Evolutionary conservation across 2,329 filamentous ascomycete species (phyloP).

Genomic region (Fusarium miscanthi): DNA sequence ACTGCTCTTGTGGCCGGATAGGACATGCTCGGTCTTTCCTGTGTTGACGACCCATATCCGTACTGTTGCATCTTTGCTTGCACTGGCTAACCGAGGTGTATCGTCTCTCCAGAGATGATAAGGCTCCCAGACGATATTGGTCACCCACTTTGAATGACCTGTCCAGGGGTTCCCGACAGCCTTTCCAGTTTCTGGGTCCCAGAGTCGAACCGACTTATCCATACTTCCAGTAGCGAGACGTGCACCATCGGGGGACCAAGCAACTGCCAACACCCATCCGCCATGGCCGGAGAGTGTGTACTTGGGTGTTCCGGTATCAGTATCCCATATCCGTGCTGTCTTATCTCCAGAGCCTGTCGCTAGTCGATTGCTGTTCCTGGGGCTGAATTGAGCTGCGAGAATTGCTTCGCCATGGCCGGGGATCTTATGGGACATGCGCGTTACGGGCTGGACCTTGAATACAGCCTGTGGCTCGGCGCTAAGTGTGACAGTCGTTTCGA

Average conservation of each 20-base stretch:
- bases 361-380: conserved; percentile 78
- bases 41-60: conserved; percentile 87
- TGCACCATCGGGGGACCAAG: conserved; percentile 85
- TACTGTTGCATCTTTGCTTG: conserved; percentile 89
- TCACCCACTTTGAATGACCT: conserved; percentile 91
- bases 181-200: conserved; percentile 86
- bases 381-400: conserved; percentile 86
- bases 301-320: conserved; percentile 89
- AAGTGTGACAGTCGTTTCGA: conserved; percentile 66
- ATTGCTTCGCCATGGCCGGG: conserved; percentile 94
- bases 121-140: conserved; percentile 90
- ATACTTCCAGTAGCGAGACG: conserved; percentile 90
- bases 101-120: conserved; percentile 83
- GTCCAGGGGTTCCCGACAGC: conserved; percentile 75
- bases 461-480: conserved; percentile 85
- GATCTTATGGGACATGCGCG: conserved; percentile 88
- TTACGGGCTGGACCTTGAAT: conserved; percentile 92
- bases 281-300: conserved; percentile 88
- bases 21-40: conserved; percentile 80
- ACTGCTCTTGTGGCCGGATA: conserved; percentile 88
- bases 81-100: conserved; percentile 84
- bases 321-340: conserved; percentile 94
- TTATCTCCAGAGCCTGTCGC: conserved; percentile 92
- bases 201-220: conserved; percentile 91
- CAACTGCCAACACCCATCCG: conserved; percentile 86